Conservation (phyloP, 352 stramenopile species). For the Phytophthora citrophthora region DNA sequence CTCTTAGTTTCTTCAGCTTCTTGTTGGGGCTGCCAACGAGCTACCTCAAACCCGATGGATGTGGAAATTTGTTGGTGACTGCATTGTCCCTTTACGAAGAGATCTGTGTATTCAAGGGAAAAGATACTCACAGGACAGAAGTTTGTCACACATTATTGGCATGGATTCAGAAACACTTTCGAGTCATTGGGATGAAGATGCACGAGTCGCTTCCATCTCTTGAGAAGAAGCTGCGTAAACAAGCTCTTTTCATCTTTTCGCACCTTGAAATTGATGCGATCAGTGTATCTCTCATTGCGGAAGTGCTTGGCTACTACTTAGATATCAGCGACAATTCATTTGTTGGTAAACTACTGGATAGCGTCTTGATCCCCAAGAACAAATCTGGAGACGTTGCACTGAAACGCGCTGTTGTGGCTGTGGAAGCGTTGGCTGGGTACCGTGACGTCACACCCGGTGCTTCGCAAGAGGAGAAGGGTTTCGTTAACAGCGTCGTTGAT, state of each 20-base stretch:
- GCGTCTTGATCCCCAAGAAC: conserved; percentile 8
- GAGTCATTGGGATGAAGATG: conserved; percentile 20
- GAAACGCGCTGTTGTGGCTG: conserved; percentile 35
- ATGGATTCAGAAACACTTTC: conserved; percentile 40
- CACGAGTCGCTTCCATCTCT: conserved; percentile 17
- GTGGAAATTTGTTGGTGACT: conserved; percentile 30
- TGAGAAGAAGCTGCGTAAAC: conserved; percentile 19
- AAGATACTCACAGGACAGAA: conserved; percentile 14
- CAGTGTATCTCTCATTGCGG: conserved; percentile 27
- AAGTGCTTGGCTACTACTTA: conserved; percentile 44
- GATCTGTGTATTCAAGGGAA: conserved; percentile 3
- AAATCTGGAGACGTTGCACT: conserved; percentile 11
- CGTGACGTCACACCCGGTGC: conserved; percentile 8
- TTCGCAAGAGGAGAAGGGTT: conserved; percentile 37
- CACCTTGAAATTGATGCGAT: conserved; percentile 21
- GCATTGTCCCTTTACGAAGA: conserved; percentile 31
- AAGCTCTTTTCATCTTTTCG: conserved; percentile 27
- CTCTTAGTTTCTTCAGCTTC: conserved; percentile 35
- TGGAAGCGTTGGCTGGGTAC: conserved; percentile 42
- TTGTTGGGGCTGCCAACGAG: conserved; percentile 38
- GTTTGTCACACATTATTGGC: conserved; percentile 20
- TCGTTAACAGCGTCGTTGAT: conserved; percentile 38
- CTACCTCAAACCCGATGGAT: conserved; percentile 41
- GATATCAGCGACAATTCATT: conserved; percentile 33
- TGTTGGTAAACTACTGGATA: conserved; percentile 43